Evolutionary conservation across 768 basidiomycete species (phyloP).

Genomic region (Pleurotus citrinopileatus): DNA sequence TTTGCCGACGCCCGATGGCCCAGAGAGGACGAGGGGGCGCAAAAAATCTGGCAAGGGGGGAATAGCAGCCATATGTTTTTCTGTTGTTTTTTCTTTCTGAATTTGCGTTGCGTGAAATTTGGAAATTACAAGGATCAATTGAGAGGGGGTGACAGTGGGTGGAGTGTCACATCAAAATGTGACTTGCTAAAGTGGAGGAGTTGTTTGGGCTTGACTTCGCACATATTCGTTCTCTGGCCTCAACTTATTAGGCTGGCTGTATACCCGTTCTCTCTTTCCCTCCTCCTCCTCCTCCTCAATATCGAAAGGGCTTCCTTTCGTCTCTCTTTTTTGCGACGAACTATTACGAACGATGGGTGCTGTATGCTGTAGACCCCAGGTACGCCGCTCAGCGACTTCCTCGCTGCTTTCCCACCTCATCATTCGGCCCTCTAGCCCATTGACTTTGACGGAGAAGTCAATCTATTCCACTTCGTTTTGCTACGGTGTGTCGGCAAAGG

Average conservation of each 20-base stretch:
- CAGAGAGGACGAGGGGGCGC: constrained; percentile 84
- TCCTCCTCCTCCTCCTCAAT: background rate
- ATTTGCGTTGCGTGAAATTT: background rate
- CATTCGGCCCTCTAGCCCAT: constrained; percentile 57
- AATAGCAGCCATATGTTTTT: constrained; percentile 3
- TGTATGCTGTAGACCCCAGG: constrained; percentile 82
- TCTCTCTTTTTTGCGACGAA: constrained; percentile 4
- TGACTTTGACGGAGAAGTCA: constrained; percentile 94
- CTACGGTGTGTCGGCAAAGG: constrained; percentile 97
- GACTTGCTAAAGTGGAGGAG: background rate
- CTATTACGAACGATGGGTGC: constrained; percentile 60
- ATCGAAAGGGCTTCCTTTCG: background rate
- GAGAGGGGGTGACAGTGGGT: background rate
- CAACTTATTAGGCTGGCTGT: constrained; percentile 3
- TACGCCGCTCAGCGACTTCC: constrained; percentile 24
- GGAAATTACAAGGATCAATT: background rate
- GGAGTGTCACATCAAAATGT: constrained; percentile 7
- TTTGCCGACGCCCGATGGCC: constrained; percentile 93
- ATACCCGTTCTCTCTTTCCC: constrained; percentile 4
- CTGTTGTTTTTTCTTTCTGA: background rate
- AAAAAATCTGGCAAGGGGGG: constrained; percentile 35
- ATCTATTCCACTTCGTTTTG: constrained; percentile 95
- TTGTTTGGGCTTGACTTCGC: background rate
- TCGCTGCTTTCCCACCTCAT: constrained; percentile 2
- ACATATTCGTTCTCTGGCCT: constrained; percentile 2